Conservation (phyloP, 805 yeast genomes). For the Ogataea glucozyma region DNA sequence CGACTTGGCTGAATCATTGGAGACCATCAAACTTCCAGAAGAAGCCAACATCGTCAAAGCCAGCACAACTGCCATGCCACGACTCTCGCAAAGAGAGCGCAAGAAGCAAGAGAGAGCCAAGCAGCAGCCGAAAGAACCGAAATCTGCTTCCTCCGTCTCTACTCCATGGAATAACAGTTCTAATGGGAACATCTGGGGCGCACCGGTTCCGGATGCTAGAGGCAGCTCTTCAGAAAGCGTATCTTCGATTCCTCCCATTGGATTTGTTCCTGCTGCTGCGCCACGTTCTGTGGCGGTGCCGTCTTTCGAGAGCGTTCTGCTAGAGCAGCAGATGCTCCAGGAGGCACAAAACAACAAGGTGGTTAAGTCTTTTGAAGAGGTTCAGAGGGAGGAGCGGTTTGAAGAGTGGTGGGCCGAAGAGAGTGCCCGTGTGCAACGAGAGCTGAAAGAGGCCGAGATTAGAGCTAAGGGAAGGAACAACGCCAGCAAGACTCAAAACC, state of each 20-base stretch:
- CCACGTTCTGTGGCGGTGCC: conserved; percentile 24
- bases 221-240: too few relatives aligned
- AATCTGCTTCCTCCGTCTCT: conserved; percentile 3
- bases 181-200: conserved; percentile 3
- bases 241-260: conserved; percentile 12
- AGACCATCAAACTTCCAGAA: not conserved
- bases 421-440: conserved; percentile 59
- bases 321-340: conserved; percentile 29
- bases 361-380: conserved; percentile 58
- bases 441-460: conserved; percentile 25
- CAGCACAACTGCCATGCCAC: conserved; percentile 39
- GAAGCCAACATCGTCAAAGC: conserved; percentile 26
- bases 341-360: conserved; percentile 25
- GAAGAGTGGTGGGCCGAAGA: conserved; percentile 89
- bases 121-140: conserved; percentile 7
- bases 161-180: conserved; percentile 12
- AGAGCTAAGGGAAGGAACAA: conserved; percentile 6
- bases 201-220: not conserved
- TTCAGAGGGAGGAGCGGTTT: conserved; percentile 80
- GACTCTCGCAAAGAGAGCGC: conserved; percentile 62
- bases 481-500: not conserved
- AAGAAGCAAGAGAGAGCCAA: conserved; percentile 43
- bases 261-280: conserved; percentile 5
- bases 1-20: not conserved
- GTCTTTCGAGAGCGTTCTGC: conserved; percentile 29